Base-by-base conservation (phyloP, 2,329 filamentous ascomycete species). In the Dryadomyces quercivorus region DNA sequence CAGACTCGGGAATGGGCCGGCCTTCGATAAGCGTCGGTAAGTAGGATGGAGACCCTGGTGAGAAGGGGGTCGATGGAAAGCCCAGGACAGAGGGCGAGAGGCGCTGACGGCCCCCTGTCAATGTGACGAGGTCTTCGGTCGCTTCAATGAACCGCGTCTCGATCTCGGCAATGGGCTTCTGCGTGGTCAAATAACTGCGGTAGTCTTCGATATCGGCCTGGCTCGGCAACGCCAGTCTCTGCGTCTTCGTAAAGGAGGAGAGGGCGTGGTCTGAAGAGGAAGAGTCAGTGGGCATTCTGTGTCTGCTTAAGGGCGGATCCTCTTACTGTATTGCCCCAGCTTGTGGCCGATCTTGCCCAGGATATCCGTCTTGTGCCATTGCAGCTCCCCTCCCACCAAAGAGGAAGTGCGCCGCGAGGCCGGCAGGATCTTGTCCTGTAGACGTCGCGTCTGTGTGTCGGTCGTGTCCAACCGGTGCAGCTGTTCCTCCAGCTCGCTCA, bases 401-500 rank as follows among this genome's bases (percentile, higher is more conserved):
- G 69, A 72, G 31, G 84, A 81, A 2, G 72, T 71, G 9, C 84
- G 72, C 31, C 83, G 70, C 1, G 82, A 86, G 0, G 82, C 81
- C 3, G 78, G 84, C 4, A 75, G 59, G 20, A 76, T 72, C 7
- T 71, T 67, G 20, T 69, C 70, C 42, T 68, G 68, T 34, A 71
- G 62, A 0, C 70, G 67, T 3, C 73, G 66, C 9, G 66, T 69
- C 57, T 76, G 71, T 0, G 78, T 78, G 60, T 82, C 78, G 1
- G 70, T 68, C 20, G 69, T 70, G 62, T 95, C 91, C 1, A 93
- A 69, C 0, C 75, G 72, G 18, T 80, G 78, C 1, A 96, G 75
- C 55, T 91, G 82, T 62, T 89, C 84, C 67, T 95, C 90, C 42
- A 95, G 73, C 61, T 92, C 85, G 34, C 76, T 75, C 18, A 95